These are phyloP conservation scores for Eucalyptus regnans DNA, from an alignment of 345 rosid species.

Conservation along the genomic window DNA sequence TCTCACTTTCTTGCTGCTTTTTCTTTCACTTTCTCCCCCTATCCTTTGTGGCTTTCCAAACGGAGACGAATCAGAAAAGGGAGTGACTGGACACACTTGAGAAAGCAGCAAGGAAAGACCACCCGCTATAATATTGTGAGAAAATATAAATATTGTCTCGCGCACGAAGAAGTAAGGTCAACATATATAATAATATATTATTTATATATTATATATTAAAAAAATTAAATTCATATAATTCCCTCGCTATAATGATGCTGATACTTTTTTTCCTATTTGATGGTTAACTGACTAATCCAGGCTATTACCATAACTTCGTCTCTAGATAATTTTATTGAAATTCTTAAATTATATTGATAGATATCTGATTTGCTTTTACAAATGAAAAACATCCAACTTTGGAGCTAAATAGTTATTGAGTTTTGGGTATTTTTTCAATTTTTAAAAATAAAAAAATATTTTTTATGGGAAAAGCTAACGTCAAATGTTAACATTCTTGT, in stretches of 20 bases:
- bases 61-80: background rate
- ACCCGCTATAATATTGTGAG: background rate
- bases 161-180: background rate
- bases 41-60: background rate
- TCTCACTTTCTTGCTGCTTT: background rate
- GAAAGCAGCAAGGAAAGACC: background rate
- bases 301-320: no score
- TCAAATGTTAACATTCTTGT: background rate
- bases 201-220: no score
- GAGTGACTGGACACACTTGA: background rate
- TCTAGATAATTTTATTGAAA: background rate
- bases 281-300: fast-evolving
- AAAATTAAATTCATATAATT: background rate
- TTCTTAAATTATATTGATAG: no score
- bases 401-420: background rate
- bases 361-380: no score
- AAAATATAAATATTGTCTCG: background rate
- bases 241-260: background rate
- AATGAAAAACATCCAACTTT: no score
- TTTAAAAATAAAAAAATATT: background rate
- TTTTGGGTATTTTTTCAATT: background rate
- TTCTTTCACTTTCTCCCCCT: background rate
- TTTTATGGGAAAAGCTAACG: background rate
- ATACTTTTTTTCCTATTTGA: background rate
- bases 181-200: background rate